A percentile compares a stretch with the other conserved stretches of the same genome.
phyloP scores from a whole-genome alignment of 1,284 basidiomycete genomes.

The Ganoderma lucidum region DNA sequence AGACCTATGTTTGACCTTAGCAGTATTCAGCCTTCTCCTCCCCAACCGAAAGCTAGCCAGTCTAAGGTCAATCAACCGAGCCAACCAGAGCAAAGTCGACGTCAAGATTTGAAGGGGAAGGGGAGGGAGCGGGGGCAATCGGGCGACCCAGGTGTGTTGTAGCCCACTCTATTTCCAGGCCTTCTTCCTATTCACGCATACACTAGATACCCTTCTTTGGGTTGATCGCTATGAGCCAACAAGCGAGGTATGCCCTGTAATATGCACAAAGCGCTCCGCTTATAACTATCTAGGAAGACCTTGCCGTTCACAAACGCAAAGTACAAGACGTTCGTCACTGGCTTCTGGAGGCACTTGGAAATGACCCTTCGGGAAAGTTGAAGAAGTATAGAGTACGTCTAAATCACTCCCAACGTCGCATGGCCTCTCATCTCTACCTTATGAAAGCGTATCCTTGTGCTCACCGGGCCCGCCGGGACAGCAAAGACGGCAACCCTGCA shows the following conservation, averaged over 20 bases:
- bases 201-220: constrained; percentile 71
- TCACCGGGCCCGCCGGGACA: constrained; percentile 91
- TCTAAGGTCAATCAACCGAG: background rate
- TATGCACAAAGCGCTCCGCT: background rate
- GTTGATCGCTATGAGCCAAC: constrained; percentile 79
- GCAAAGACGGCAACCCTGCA: constrained; percentile 91
- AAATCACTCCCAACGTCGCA: constrained; percentile 7
- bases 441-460: constrained; percentile 78
- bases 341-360: constrained; percentile 86
- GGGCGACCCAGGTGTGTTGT: constrained; percentile 1
- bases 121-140: constrained; percentile 51
- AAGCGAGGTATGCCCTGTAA: constrained; percentile 57
- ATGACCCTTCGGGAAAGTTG: constrained; percentile 68
- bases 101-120: constrained; percentile 51
- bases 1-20: constrained; percentile 45
- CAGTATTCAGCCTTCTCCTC: constrained; percentile 22
- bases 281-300: constrained; percentile 61
- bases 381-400: constrained; percentile 80
- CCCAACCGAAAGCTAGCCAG: background rate
- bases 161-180: background rate
- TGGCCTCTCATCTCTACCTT: constrained; percentile 8
- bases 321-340: constrained; percentile 87
- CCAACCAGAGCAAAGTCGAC: constrained; percentile 3
- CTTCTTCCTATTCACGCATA: constrained; percentile 38
- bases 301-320: constrained; percentile 91